Evolutionary conservation across 805 yeast genomes (phyloP).

Genomic region (Ogataea angusta): DNA sequence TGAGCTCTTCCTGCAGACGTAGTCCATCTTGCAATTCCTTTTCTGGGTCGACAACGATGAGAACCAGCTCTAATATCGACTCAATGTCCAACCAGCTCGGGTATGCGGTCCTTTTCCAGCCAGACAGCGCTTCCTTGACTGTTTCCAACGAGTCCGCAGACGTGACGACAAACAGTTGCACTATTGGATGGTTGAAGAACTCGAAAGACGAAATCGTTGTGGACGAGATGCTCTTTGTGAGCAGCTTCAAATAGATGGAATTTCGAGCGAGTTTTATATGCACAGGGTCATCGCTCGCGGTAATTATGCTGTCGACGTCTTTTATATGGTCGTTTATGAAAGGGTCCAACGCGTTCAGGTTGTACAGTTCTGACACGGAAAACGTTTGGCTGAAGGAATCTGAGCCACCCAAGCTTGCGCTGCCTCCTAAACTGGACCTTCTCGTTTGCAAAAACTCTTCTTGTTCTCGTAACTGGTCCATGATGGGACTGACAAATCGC

Average conservation of each 20-base stretch:
- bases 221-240: conserved; percentile 57
- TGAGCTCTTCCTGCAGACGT: conserved; percentile 31
- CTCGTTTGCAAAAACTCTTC: conserved; percentile 11
- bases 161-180: conserved; percentile 67
- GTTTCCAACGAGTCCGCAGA: conserved; percentile 48
- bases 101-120: conserved; percentile 43
- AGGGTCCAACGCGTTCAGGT: conserved; percentile 14
- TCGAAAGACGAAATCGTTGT: conserved; percentile 72
- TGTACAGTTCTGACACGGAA: conserved; percentile 24
- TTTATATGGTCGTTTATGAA: conserved; percentile 22
- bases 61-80: conserved; percentile 53
- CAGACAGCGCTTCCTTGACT: conserved; percentile 57
- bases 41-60: conserved; percentile 48
- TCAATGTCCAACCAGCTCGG: conserved; percentile 68
- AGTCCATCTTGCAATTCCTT: conserved; percentile 40
- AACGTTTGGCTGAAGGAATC: conserved; percentile 11
- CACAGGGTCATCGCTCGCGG: conserved; percentile 3
- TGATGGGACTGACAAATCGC: conserved; percentile 28
- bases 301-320: conserved; percentile 16
- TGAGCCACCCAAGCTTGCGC: conserved; percentile 9
- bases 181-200: conserved; percentile 81
- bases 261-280: conserved; percentile 33
- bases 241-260: conserved; percentile 53
- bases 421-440: conserved; percentile 14
- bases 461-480: conserved; percentile 25